Percentiles rank a stretch among this genome's conserved stretches.
phyloP scores from a whole-genome alignment of 345 rosid species.

The Eucalyptus urophylla region DNA sequence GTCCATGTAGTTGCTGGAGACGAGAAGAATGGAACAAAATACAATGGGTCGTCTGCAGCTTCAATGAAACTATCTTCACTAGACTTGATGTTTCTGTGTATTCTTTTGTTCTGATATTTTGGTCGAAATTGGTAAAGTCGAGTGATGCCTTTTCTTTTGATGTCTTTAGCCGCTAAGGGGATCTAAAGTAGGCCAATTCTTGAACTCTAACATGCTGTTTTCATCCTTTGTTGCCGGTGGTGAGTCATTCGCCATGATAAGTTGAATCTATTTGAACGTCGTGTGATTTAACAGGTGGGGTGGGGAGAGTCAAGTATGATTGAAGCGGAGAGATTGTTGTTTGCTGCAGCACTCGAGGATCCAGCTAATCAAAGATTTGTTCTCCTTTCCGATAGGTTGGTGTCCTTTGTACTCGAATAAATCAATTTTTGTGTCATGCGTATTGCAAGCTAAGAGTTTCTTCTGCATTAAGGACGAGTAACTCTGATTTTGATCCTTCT shows the following conservation, averaged over 20 bases:
- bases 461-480: not conserved
- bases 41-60: not conserved
- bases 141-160: not conserved
- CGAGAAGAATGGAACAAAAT: not conserved
- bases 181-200: not conserved
- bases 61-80: not conserved
- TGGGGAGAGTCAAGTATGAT: conserved; percentile 97
- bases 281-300: conserved; percentile 30
- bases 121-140: not conserved
- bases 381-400: conserved; percentile 87
- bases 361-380: conserved; percentile 81
- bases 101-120: not conserved
- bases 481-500: not conserved
- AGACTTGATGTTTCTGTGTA: not conserved
- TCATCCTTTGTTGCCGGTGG: not conserved
- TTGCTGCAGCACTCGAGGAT: conserved; percentile 65
- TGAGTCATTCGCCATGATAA: not conserved
- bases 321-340: conserved; percentile 73
- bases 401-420: not conserved
- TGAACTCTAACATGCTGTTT: not conserved
- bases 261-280: not conserved
- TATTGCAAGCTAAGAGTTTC: not conserved
- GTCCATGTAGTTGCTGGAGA: not conserved
- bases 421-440: not conserved
- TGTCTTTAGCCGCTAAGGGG: not conserved